A percentile compares a stretch with the other conserved stretches of the same genome.
phyloP scores from a whole-genome alignment of 75 land plant species.

The Pinus tabuliformis region DNA sequence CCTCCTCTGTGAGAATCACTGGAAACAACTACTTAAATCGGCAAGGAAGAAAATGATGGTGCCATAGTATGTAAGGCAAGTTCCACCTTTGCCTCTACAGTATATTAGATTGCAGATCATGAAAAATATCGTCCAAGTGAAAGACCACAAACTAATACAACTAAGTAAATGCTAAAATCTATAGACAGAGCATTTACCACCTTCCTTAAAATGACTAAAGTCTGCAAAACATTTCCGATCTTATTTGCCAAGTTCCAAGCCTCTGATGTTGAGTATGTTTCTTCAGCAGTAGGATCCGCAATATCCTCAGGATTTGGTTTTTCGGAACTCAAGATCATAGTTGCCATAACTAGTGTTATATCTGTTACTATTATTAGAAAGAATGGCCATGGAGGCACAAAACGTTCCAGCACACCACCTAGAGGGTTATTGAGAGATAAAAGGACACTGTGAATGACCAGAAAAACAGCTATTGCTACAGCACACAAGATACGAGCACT shows the following conservation, averaged over 20 bases:
- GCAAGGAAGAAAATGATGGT: no score
- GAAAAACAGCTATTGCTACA: neutral
- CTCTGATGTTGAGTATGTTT: neutral
- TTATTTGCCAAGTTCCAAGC: neutral
- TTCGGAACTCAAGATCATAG: neutral
- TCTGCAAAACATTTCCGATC: neutral
- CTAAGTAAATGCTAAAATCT: conserved; percentile 8
- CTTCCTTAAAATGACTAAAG: conserved; percentile 1
- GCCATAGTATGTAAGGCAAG: no score
- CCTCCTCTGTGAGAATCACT: no score
- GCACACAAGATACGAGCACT: conserved; percentile 1
- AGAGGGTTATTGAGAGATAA: conserved; percentile 1
- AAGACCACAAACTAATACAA: conserved; percentile 12
- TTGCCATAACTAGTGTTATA: conserved; percentile 7
- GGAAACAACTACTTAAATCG: no score
- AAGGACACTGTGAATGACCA: neutral
- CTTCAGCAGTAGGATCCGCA: neutral
- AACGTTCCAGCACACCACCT: neutral
- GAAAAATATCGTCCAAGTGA: neutral
- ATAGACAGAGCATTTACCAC: conserved; percentile 1
- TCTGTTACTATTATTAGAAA: neutral
- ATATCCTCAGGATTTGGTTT: neutral
- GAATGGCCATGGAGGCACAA: conserved; percentile 10
- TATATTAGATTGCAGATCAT: no score
- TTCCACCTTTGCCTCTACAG: no score